These are phyloP conservation scores for Pseudocercospora fijiensis DNA, from an alignment of 2,329 filamentous ascomycete genomes.

Conservation along the genomic window DNA sequence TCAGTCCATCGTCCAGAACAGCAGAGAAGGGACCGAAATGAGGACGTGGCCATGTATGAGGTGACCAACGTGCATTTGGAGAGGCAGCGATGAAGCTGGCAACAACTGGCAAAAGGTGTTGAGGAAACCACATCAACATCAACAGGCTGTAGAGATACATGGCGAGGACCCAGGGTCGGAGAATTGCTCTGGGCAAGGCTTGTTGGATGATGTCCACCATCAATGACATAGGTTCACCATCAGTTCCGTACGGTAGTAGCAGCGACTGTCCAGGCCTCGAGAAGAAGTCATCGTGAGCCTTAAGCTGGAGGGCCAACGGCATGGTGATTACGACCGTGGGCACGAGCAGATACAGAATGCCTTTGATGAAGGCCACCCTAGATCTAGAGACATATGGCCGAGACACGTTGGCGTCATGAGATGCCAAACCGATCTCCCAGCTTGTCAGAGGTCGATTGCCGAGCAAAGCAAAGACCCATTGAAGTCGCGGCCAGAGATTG, in stretches of 20 bases:
- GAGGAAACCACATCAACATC: conserved; percentile 30
- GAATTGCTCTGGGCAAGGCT: conserved; percentile 19
- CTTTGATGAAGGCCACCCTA: conserved; percentile 24
- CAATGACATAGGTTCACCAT: neutral
- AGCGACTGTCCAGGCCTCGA: conserved; percentile 3
- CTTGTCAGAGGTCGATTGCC: conserved; percentile 29
- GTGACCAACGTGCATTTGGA: conserved; percentile 27
- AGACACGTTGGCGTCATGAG: conserved; percentile 31
- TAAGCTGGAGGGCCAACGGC: conserved; percentile 17
- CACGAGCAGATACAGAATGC: conserved; percentile 31
- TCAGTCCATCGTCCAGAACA: conserved; percentile 27
- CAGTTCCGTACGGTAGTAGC: conserved; percentile 18
- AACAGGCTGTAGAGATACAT: conserved; percentile 33
- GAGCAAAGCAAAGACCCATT: conserved; percentile 32
- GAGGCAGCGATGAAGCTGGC: conserved; percentile 24
- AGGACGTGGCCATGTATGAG: conserved; percentile 32
- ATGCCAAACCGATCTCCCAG: conserved; percentile 31
- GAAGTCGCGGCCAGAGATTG: conserved; percentile 24
- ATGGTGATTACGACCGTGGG: conserved; percentile 27
- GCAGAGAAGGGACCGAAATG: conserved; percentile 32
- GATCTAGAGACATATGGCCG: conserved; percentile 24
- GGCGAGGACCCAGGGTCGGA: conserved; percentile 29
- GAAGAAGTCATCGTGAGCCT: conserved; percentile 32
- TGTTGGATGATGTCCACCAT: conserved; percentile 4
- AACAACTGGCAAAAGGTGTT: conserved; percentile 26